Base-by-base conservation (phyloP, 2,329 filamentous ascomycete species). In the Blastomyces parvus region DNA sequence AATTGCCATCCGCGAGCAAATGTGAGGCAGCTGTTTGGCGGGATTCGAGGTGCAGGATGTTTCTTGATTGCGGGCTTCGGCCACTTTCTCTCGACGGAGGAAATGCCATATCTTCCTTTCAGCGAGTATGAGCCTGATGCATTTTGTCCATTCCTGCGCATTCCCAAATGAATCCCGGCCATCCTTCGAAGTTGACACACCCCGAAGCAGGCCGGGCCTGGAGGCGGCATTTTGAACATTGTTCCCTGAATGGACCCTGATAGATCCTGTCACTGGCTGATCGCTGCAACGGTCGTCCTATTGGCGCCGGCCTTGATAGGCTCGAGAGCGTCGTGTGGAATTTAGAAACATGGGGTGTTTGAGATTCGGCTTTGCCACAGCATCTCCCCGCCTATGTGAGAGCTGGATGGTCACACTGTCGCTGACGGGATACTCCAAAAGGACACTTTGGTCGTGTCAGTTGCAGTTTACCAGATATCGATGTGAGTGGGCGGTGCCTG, bases 301-400 rank as follows among this genome's bases (percentile, higher is more conserved):
- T 57, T 17, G 13, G 33, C 33, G 14, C 55, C 22, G 11, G 33
- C 33, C 27, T 6, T 5, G 5, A 0, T 3, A n/a, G 55, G 2
- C 38, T 25, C 53, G 9, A 36, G 33, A 2, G 7, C 19, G 33
- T 38, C 22, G 22, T 33, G 14, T 38, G 36, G 56, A 30, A 59
- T 59, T 59, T 13, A 59, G 56, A 59, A 59, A 59, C 56, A 1
- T 9, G 38, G 25, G 13, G 14, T 46, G 56, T 59, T 59, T 59
- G 56, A 59, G 38, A 38, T 40, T 40, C 36, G 25, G 17, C 33
- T 25, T 27, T 17, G 13, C 22, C n/a, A 14, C 22, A 0, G 25
- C 7, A 58, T 36, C 30, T 22, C 19, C 48, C 52, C 27, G n/a
- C 50, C 25, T 56, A 55, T 55, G 52, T 11, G 30, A 36, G n/a